A percentile compares a stretch with the other conserved stretches of the same genome.
Evolutionary conservation across 75 land plant species (phyloP).

Genomic region (Picea sitchensis): DNA sequence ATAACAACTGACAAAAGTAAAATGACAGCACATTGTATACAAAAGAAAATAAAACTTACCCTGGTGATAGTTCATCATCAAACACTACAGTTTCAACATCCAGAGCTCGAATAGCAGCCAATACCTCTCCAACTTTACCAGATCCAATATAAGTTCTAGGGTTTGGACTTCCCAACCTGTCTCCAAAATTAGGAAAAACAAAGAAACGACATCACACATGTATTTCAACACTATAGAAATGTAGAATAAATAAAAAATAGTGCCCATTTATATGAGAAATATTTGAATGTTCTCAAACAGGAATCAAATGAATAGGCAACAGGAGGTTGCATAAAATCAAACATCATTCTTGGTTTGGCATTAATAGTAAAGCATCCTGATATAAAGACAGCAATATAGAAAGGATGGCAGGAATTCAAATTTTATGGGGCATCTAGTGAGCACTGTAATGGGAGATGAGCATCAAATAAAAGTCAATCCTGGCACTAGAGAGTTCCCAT

Average conservation of each 20-base stretch:
- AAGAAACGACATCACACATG: neutral
- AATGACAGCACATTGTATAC: neutral
- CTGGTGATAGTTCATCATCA: constrained; percentile 96
- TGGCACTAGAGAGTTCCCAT: neutral
- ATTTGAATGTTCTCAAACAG: neutral
- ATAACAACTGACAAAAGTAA: neutral
- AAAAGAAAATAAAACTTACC: constrained; percentile 38
- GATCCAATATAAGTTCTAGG: constrained; percentile 93
- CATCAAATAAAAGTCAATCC: neutral
- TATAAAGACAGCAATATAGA: neutral
- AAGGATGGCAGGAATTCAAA: neutral
- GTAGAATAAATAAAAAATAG: neutral
- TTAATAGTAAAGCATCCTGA: neutral
- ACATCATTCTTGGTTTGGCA: neutral
- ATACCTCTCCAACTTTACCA: constrained; percentile 89
- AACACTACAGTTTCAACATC: constrained; percentile 91
- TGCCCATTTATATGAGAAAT: neutral
- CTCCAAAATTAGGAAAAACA: constrained; percentile 2
- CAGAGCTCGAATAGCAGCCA: constrained; percentile 70
- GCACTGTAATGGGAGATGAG: neutral
- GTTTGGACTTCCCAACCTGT: constrained; percentile 79
- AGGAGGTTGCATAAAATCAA: neutral
- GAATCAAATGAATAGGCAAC: neutral
- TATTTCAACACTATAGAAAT: neutral
- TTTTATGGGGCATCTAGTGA: neutral